phyloP scores from a whole-genome alignment of 768 basidiomycete genomes.

The Scleroderma bovista region DNA sequence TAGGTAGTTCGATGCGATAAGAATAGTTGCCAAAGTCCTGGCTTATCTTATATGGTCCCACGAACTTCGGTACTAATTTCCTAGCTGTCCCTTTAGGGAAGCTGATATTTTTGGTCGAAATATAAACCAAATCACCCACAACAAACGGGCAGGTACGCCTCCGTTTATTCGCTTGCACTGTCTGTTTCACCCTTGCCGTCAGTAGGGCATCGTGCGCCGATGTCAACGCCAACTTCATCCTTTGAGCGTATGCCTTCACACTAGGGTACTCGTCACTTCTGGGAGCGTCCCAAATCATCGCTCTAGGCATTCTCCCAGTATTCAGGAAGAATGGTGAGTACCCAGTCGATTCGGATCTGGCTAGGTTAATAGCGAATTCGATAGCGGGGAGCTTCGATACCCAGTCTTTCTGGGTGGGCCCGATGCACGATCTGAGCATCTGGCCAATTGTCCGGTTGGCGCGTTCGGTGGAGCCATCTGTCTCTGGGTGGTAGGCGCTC shows the following conservation, averaged over 20 bases:
- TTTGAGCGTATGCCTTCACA: constrained; percentile 15
- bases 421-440: neutral
- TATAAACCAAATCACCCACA: constrained; percentile 23
- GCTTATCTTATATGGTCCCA: constrained; percentile 22
- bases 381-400: constrained; percentile 20
- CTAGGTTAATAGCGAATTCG: constrained; percentile 34
- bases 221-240: constrained; percentile 15
- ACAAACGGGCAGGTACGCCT: constrained; percentile 11
- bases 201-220: constrained; percentile 23
- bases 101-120: constrained; percentile 23
- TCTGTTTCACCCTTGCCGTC: neutral
- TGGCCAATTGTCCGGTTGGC: neutral
- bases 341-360: constrained; percentile 28
- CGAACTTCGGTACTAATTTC: constrained; percentile 32
- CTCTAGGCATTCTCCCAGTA: constrained; percentile 22
- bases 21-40: neutral
- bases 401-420: constrained; percentile 11
- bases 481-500: constrained; percentile 5
- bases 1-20: neutral
- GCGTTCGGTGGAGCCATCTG: neutral
- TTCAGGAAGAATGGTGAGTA: constrained; percentile 33
- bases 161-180: constrained; percentile 18
- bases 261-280: constrained; percentile 18
- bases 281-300: constrained; percentile 26
- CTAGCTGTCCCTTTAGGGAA: constrained; percentile 23